Evolutionary conservation across 1,284 basidiomycete genomes (phyloP), one percentile per base, ranked within the genome.

Genomic region (Rhodotorula sp.): DNA sequence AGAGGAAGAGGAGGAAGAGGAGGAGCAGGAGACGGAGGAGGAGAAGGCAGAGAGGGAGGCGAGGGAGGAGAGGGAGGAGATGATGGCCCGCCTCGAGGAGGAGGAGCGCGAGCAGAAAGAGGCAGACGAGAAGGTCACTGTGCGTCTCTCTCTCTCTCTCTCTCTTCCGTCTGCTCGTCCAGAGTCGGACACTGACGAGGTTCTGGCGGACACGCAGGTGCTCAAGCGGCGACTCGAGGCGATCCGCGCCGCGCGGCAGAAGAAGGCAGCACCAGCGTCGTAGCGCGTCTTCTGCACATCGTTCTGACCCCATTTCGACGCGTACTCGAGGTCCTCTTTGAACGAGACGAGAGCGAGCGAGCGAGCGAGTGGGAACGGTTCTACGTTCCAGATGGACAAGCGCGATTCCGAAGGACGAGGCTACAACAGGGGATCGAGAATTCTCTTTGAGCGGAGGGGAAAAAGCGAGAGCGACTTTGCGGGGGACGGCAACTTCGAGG

Each of bases 111-210:
- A 76, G 25, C 75, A 76, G 64, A 50, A 49, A 17, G 71, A 74
- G 63, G 75, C 75, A 8, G 75, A 76, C 46, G 70, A 72, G n/a
- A 76, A 76, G 46, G 75, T 76, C 10, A 55, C 64, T 45, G 74
- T 71, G 49, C 44, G 74, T 73, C n/a, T 4, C 13, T 1, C 17
- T 3, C 14, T 14, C 14, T 12, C 27, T 2, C 27, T 46, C 34
- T 53, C 23, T 44, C 27, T 44, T 44, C 14, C 19, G 7, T n/a
- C 8, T 23, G 34, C 14, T 42, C 44, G 5, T 23, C 3, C 10
- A 44, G 19, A 27, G 21, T 60, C 34, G 21, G 44, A 9, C 1
- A 2, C 14, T 21, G 7, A 27, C 4, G 5, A n/a, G 16, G 2
- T 55, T 7, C 21, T 13, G 19, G 8, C 17, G 5, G 34, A 34